Conservation (phyloP, 371 early-diverging fungal species). For the Rhizopus delemar region DNA sequence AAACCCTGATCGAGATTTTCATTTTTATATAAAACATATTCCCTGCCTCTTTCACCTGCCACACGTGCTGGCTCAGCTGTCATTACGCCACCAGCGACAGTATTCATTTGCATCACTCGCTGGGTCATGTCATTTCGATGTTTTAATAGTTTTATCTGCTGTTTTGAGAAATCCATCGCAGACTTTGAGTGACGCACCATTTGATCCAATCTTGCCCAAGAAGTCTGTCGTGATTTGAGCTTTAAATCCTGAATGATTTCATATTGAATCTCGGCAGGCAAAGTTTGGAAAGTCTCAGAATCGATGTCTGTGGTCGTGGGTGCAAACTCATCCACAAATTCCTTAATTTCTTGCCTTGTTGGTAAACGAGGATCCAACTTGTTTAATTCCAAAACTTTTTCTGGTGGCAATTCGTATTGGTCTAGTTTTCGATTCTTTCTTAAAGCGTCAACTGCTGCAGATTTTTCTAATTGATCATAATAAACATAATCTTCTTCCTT, state of each 20-base stretch:
- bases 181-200: conserved; percentile 71
- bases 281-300: conserved; percentile 69
- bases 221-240: conserved; percentile 78
- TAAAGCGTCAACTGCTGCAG: conserved; percentile 32
- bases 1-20: conserved; percentile 64
- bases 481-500: conserved; percentile 40
- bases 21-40: conserved; percentile 84
- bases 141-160: conserved; percentile 85
- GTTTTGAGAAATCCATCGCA: conserved; percentile 85
- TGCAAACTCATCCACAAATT: conserved; percentile 59
- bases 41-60: conserved; percentile 78
- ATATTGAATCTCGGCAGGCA: conserved; percentile 88
- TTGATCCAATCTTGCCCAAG: conserved; percentile 70
- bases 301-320: conserved; percentile 71
- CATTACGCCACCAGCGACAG: conserved; percentile 33
- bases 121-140: conserved; percentile 88
- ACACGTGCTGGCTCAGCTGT: conserved; percentile 48
- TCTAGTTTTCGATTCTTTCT: conserved; percentile 58
- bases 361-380: conserved; percentile 68
- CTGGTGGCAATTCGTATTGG: conserved; percentile 72
- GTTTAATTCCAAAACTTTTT: conserved; percentile 1
- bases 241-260: conserved; percentile 90
- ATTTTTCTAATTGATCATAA: conserved; percentile 34
- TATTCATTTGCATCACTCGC: conserved; percentile 66
- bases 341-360: conserved; percentile 59